Base-by-base conservation (phyloP, 2,329 filamentous ascomycete species). In the Epichloe sp. region DNA sequence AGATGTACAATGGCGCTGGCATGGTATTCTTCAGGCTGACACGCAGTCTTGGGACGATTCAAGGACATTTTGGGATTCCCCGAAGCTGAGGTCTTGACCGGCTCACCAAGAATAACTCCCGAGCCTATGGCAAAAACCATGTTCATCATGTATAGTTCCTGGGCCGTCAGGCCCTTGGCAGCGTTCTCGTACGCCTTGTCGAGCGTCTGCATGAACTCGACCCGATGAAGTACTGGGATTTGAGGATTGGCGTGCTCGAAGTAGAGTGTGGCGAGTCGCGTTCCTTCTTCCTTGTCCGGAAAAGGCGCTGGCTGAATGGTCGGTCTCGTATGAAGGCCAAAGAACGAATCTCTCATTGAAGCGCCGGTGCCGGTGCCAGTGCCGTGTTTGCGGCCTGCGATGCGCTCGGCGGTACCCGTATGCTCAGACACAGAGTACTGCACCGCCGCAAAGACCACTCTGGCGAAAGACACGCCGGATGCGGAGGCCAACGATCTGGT, bases 211-310 rank as follows among this genome's bases (percentile, higher is more conserved):
- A 89, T 88, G 62, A 96, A 97, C 59, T 96, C 88, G 35, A 79
- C 83, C 38, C 87, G 82, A 63, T 97, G 91, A 47, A 97, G 73
- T 43, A 96, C 88, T 0, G 91, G 91, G 57, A 96, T 94, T 66
- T 97, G 91, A 4, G 91, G 90, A 64, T 97, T 97, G 1, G 91
- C 88, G 64, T 96, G 87, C 68, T 96, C 88, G 65, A 97, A 97
- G 66, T 96, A 97, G 38, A 96, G 77, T 50, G 82, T 79, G 38
- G 88, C 83, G 17, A 97, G 75, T 53, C 81, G 79, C 50, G 78
- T 68, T 1, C 83, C 91, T 3, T 95, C 73, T 35, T 86, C 80
- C 56, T 79, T 81, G 55, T 86, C 81, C 0, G 93, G 93, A 59
- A 97, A 96, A 0, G 82, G 76, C 0, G 90, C 90, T 44, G 86